Conservation (phyloP, 1,139 yeast genomes). For the Hemisphaericaspora xylofermentans region DNA sequence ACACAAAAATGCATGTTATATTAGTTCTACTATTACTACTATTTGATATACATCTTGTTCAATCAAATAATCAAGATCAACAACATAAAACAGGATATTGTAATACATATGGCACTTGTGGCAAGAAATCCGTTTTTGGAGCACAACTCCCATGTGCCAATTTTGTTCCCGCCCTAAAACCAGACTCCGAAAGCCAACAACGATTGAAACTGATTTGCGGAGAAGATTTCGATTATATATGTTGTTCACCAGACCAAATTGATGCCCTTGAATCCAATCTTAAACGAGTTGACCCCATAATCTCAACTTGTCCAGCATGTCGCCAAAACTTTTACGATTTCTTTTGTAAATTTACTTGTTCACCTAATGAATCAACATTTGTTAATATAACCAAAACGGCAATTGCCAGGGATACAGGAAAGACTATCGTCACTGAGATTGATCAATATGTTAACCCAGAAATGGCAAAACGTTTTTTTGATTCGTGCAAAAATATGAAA, state of each 20-base stretch:
- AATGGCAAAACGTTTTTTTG: conserved; percentile 66
- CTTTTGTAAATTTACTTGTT: conserved; percentile 89
- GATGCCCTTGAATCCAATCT: conserved; percentile 47
- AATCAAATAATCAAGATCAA: no score
- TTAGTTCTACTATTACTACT: conserved; percentile 3
- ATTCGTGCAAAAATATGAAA: conserved; percentile 86
- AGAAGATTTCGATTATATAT: conserved; percentile 31
- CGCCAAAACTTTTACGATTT: conserved; percentile 78
- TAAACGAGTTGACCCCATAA: conserved; percentile 72
- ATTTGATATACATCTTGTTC: conserved; percentile 2
- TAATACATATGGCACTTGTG: conserved; percentile 68
- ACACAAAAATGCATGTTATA: conserved; percentile 4
- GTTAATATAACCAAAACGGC: conserved; percentile 62
- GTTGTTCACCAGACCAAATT: conserved; percentile 43
- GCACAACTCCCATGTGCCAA: conserved; percentile 75
- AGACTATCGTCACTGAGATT: conserved; percentile 68
- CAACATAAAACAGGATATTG: conserved; percentile 40
- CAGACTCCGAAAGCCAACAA: conserved; percentile 43
- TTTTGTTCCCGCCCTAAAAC: conserved; percentile 45
- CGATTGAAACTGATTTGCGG: conserved; percentile 71
- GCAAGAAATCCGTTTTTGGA: conserved; percentile 80
- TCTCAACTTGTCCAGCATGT: conserved; percentile 95
- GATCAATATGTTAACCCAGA: conserved; percentile 58
- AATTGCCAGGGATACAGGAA: conserved; percentile 49
- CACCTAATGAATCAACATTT: conserved; percentile 77